Percentiles rank a stretch among this genome's conserved stretches.
Evolutionary conservation across 768 basidiomycete species (phyloP).

Genomic region (Rhodotorula toruloides): DNA sequence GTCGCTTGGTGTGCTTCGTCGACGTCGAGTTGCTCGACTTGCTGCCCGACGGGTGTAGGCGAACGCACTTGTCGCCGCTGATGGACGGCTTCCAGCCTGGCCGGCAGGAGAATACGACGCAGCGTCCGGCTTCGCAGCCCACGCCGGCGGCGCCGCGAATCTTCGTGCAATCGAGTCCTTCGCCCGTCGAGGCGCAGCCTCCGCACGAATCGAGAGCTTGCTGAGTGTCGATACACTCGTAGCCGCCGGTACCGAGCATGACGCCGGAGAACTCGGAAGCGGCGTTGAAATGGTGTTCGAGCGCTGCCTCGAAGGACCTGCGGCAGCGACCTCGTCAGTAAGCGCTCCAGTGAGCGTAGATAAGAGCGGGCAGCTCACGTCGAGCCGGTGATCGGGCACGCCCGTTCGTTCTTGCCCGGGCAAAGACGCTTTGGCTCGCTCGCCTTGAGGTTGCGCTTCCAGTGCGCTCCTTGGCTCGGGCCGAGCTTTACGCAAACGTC

Average conservation of each 20-base stretch:
- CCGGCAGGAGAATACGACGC: conserved; percentile 49
- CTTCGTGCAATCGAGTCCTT: conserved; percentile 66
- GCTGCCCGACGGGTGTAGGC: too few relatives aligned
- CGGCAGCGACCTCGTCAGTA: too few relatives aligned
- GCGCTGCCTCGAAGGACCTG: conserved; percentile 20
- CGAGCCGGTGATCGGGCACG: conserved; percentile 35
- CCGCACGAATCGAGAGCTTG: conserved; percentile 68
- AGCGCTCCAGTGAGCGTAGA: too few relatives aligned
- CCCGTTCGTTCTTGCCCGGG: conserved; percentile 16
- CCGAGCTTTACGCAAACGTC: conserved; percentile 26
- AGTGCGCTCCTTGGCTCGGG: conserved; percentile 26
- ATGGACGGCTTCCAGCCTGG: conserved; percentile 29
- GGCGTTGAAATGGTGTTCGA: conserved; percentile 29
- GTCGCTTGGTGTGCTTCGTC: too few relatives aligned
- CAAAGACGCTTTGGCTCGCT: conserved; percentile 17
- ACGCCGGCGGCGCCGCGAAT: conserved; percentile 54
- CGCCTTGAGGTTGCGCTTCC: conserved; percentile 15
- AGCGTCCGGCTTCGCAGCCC: conserved; percentile 47
- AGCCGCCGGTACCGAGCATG: conserved; percentile 27
- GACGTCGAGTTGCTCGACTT: too few relatives aligned
- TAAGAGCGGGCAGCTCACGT: too few relatives aligned
- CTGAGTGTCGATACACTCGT: conserved; percentile 54
- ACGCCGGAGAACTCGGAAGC: conserved; percentile 20
- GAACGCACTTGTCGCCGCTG: conserved; percentile 25
- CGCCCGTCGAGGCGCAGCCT: conserved; percentile 62